phyloP scores from a whole-genome alignment of 495 filamentous ascomycete genomes.

The Aspergillus kassunensis region DNA sequence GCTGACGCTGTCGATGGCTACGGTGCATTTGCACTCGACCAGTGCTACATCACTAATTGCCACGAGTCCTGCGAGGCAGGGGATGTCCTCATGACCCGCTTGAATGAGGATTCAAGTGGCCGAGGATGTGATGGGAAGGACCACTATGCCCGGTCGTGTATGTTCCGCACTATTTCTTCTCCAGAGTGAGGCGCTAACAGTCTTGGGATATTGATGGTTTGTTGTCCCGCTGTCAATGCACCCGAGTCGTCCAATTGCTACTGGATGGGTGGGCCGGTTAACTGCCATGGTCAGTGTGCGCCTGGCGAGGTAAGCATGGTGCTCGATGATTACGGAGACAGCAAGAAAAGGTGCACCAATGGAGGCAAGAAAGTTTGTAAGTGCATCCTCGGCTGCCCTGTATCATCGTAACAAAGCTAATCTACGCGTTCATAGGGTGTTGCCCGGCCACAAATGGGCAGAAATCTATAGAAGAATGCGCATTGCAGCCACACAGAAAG shows the following conservation, averaged over 20 bases:
- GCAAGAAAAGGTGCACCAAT: not conserved
- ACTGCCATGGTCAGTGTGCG: not conserved
- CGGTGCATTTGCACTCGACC: not conserved
- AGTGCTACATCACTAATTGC: not conserved
- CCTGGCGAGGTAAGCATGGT: not conserved
- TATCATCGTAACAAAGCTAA: too few relatives aligned
- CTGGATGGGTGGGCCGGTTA: not conserved
- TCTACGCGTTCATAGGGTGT: not conserved
- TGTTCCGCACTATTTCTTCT: too few relatives aligned
- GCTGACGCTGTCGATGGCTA: not conserved
- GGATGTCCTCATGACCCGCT: not conserved
- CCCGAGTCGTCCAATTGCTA: not conserved
- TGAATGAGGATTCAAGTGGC: not conserved
- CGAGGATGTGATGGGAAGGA: not conserved
- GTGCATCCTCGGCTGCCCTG: too few relatives aligned
- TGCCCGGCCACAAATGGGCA: not conserved
- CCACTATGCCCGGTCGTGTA: too few relatives aligned
- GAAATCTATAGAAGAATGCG: not conserved
- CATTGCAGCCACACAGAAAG: not conserved
- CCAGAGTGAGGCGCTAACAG: too few relatives aligned
- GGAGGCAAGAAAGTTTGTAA: too few relatives aligned
- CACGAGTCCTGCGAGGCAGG: not conserved
- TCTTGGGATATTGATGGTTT: too few relatives aligned
- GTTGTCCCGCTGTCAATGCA: not conserved
- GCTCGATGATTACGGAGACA: not conserved